phyloP scores from a whole-genome alignment of 192 early-diverging fungal genomes.

The Geranomyces michiganensis region DNA sequence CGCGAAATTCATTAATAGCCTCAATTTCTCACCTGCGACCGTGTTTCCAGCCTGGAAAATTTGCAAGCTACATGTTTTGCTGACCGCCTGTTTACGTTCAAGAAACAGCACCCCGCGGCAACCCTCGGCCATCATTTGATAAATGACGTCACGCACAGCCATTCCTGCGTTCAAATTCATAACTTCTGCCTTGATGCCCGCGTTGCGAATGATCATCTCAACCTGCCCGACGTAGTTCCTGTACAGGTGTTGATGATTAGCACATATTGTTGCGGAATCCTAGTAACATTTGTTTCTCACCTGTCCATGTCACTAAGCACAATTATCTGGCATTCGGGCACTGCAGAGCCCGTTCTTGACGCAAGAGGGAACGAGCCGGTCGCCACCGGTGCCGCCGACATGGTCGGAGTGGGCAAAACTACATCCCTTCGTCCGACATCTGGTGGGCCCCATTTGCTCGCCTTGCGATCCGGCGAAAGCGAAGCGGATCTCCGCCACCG shows the following conservation, averaged over 20 bases:
- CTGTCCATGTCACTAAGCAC: constrained; percentile 41
- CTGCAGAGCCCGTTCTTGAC: constrained; percentile 39
- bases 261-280: too few species aligned
- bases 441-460: constrained; percentile 4
- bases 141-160: constrained; percentile 36
- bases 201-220: constrained; percentile 11
- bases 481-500: not conserved
- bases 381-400: constrained; percentile 8
- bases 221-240: constrained; percentile 10
- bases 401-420: constrained; percentile 8
- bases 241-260: too few species aligned
- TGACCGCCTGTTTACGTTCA: constrained; percentile 41
- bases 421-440: not conserved
- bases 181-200: constrained; percentile 36
- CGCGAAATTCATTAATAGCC: not conserved
- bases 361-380: constrained; percentile 44
- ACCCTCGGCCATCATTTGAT: constrained; percentile 52
- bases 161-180: constrained; percentile 37
- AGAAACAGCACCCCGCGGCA: constrained; percentile 50
- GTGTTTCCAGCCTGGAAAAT: constrained; percentile 41
- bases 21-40: constrained; percentile 36
- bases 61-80: constrained; percentile 43
- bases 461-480: constrained; percentile 20
- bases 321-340: constrained; percentile 51
- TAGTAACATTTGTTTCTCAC: not conserved